Base-by-base conservation (phyloP, 495 filamentous ascomycete genomes). In the Tricharina praecox region DNA sequence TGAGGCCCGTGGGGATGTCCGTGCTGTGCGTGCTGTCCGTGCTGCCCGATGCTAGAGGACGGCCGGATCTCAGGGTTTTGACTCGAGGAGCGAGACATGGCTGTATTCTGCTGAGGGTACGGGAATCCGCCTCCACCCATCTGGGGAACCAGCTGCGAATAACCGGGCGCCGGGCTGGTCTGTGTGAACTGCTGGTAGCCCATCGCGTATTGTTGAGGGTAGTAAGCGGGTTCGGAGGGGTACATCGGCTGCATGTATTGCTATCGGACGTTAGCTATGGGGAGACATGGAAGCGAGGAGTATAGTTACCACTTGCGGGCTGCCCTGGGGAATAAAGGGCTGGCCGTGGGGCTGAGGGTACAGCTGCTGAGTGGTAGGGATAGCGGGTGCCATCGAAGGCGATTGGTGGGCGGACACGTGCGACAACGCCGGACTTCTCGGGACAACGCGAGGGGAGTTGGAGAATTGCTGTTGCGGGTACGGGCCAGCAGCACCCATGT, bases 1-100 rank as follows among this genome's bases (percentile, higher is more conserved):
- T n/a, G 56, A 45, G n/a, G 56, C 52, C 18, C 52, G 47, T 5
- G 55, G 38, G 16, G 55, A n/a, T n/a, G n/a, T n/a, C n/a, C n/a
- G n/a, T n/a, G n/a, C n/a, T n/a, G n/a, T n/a, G n/a, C n/a, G n/a
- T n/a, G 52, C 15, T 53, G 40, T 39, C 50, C 37, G 25, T 54
- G 50, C 28, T 59, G 56, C 8, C 56, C 55, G 37, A 59, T 58
- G 46, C 56, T 55, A 23, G 56, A 59, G 24, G 45, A 50, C 30
- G 56, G 56, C 20, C 56, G 59, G 20, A 48, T 44, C 35, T 59
- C 44, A 52, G 55, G 49, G 35, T 59, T 59, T 34, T 51, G 50
- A 25, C 56, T 59, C 21, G 51, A 50, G 11, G 48, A 46, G 16
- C 56, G 55, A 24, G 56, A 59, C 56, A 59, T 59, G 11, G 56